Conservation (phyloP, 805 yeast species). For the Barnettozyma vustinii region DNA sequence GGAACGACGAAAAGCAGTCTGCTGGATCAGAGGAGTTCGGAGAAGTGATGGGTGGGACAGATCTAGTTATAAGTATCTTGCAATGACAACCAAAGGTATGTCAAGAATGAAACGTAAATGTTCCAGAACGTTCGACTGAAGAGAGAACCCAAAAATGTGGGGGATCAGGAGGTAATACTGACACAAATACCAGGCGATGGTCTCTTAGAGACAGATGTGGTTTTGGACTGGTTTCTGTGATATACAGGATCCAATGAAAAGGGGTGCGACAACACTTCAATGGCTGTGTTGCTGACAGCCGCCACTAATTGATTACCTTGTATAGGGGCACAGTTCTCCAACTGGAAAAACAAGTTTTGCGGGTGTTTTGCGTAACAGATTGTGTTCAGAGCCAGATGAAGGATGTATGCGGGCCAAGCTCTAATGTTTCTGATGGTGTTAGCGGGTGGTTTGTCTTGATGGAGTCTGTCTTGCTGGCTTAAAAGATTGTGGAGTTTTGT, state of each 20-base stretch:
- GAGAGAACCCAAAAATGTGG: not conserved
- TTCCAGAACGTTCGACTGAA: not conserved
- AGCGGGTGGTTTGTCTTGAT: not conserved
- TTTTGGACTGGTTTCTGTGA: not conserved
- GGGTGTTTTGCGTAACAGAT: not conserved
- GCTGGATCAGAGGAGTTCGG: not conserved
- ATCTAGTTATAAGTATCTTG: too few species aligned
- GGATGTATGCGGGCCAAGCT: not conserved
- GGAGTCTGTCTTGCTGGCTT: not conserved
- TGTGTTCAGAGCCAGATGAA: not conserved
- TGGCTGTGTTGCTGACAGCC: not conserved
- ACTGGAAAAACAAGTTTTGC: not conserved
- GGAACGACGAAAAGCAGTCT: not conserved
- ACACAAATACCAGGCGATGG: not conserved
- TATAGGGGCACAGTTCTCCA: not conserved
- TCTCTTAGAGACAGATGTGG: slow-evolving; percentile 6
- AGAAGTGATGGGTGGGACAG: not conserved
- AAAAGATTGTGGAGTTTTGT: not conserved
- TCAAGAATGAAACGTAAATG: not conserved
- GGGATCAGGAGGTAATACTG: not conserved
- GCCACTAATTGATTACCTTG: not conserved
- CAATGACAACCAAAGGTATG: not conserved
- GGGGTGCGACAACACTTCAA: not conserved
- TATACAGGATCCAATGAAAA: not conserved
- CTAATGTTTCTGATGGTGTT: not conserved